These are phyloP conservation scores for Candida ipomoeae DNA, from an alignment of 805 yeast species.

Conservation along the genomic window DNA sequence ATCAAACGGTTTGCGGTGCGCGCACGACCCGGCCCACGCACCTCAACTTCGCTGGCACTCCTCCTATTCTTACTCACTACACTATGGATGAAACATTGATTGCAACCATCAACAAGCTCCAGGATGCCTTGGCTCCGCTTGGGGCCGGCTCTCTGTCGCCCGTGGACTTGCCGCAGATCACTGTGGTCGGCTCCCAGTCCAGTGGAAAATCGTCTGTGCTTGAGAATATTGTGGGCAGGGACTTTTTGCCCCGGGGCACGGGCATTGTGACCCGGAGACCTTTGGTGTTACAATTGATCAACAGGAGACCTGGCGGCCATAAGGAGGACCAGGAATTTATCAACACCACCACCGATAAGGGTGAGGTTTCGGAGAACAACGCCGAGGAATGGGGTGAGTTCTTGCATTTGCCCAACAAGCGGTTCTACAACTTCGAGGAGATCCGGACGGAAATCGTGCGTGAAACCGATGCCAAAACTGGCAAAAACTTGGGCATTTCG, in stretches of 20 bases:
- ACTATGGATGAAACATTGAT: slow-evolving; percentile 76
- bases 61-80: neutral
- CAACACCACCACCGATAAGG: slow-evolving; percentile 39
- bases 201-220: slow-evolving; percentile 85
- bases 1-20: slow-evolving; percentile 3
- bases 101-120: slow-evolving; percentile 81
- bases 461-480: slow-evolving; percentile 84
- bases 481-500: slow-evolving; percentile 82
- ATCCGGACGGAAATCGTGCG: slow-evolving; percentile 86
- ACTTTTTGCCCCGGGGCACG: slow-evolving; percentile 86
- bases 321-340: slow-evolving; percentile 35
- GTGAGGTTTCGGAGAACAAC: slow-evolving; percentile 62
- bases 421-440: slow-evolving; percentile 81
- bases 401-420: slow-evolving; percentile 84
- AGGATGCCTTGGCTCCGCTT: slow-evolving; percentile 95
- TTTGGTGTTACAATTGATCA: slow-evolving; percentile 73
- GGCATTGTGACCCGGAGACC: slow-evolving; percentile 93
- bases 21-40: slow-evolving; percentile 9
- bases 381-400: slow-evolving; percentile 97
- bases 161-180: slow-evolving; percentile 87
- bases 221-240: slow-evolving; percentile 89
- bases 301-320: slow-evolving; percentile 45
- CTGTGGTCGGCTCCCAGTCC: slow-evolving; percentile 93
- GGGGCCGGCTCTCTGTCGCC: slow-evolving; percentile 90
- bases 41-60: neutral